A percentile compares a stretch with the other conserved stretches of the same genome.
Evolutionary conservation across 2,329 filamentous ascomycete genomes (phyloP).

Genomic region (Orbilia ellipsospora): DNA sequence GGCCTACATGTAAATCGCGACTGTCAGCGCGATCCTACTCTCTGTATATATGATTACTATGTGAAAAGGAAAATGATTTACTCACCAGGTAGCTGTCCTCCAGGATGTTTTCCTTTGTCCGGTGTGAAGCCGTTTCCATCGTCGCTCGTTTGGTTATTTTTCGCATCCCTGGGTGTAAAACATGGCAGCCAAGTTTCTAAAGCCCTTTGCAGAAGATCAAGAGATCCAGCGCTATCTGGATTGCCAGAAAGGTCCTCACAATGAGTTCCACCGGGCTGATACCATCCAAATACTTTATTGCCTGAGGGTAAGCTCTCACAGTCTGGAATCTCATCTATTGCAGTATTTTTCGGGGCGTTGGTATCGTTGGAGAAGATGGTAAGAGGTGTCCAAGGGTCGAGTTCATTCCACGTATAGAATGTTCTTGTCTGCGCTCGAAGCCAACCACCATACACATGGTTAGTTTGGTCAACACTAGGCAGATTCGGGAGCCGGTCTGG

Average conservation of each 20-base stretch:
- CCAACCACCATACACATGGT: conserved; percentile 67
- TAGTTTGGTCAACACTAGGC: conserved; percentile 63
- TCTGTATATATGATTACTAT: no score
- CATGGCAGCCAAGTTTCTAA: conserved; percentile 45
- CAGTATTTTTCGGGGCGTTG: conserved; percentile 62
- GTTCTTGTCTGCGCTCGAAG: conserved; percentile 42
- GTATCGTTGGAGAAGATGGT: conserved; percentile 62
- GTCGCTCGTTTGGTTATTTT: background rate
- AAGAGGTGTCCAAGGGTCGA: conserved; percentile 68
- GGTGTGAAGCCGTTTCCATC: background rate
- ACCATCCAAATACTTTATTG: conserved; percentile 66
- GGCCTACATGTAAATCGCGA: no score
- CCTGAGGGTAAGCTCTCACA: conserved; percentile 63
- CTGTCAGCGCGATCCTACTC: no score
- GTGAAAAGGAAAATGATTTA: no score
- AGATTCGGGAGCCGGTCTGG: conserved; percentile 63
- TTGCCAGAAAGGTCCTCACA: conserved; percentile 64
- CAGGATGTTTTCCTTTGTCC: background rate
- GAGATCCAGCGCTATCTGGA: conserved; percentile 35
- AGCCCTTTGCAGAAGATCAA: conserved; percentile 19
- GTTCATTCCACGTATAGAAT: conserved; percentile 63
- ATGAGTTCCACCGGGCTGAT: conserved; percentile 65
- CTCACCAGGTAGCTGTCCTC: background rate
- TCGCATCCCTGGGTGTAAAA: background rate
- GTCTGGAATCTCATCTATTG: conserved; percentile 63